phyloP scores from a whole-genome alignment of 805 yeast species.

The Saturnispora gosingensis region DNA sequence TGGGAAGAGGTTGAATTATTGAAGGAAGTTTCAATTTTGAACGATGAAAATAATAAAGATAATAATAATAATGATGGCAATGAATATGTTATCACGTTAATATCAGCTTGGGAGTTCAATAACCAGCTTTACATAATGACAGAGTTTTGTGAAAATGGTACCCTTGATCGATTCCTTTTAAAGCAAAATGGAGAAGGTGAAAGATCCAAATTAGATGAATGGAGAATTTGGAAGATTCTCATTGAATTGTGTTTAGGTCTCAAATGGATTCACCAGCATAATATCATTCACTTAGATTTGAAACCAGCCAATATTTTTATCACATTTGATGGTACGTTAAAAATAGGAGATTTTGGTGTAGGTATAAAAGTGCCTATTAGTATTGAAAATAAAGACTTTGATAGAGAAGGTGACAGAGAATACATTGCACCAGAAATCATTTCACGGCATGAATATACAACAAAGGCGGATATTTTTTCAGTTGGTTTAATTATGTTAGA shows the following conservation, averaged over 20 bases:
- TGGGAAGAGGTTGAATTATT: conserved; percentile 73
- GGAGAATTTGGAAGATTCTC: conserved; percentile 95
- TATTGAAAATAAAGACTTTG: conserved; percentile 45
- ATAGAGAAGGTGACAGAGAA: conserved; percentile 94
- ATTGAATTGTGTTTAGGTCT: conserved; percentile 77
- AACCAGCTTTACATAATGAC: conserved; percentile 83
- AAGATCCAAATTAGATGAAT: conserved; percentile 77
- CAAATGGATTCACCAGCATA: conserved; percentile 66
- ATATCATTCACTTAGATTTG: conserved; percentile 77
- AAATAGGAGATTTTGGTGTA: conserved; percentile 95
- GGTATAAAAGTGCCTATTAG: conserved; percentile 70
- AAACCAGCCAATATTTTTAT: conserved; percentile 94
- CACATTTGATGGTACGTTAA: conserved; percentile 88
- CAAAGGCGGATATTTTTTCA: conserved; percentile 92
- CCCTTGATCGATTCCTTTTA: conserved; percentile 67
- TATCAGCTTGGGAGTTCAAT: conserved; percentile 79
- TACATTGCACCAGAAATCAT: conserved; percentile 96
- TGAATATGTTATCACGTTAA: conserved; percentile 66
- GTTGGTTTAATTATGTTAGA: conserved; percentile 89
- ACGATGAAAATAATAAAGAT: conserved; percentile 3
- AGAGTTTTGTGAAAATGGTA: conserved; percentile 88
- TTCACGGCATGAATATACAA: conserved; percentile 70
- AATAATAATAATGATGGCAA: conserved; percentile 23
- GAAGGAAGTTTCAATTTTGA: conserved; percentile 25
- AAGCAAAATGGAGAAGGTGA: conserved; percentile 69